phyloP scores from a whole-genome alignment of 345 rosid genomes.

The Syzygium grande region DNA sequence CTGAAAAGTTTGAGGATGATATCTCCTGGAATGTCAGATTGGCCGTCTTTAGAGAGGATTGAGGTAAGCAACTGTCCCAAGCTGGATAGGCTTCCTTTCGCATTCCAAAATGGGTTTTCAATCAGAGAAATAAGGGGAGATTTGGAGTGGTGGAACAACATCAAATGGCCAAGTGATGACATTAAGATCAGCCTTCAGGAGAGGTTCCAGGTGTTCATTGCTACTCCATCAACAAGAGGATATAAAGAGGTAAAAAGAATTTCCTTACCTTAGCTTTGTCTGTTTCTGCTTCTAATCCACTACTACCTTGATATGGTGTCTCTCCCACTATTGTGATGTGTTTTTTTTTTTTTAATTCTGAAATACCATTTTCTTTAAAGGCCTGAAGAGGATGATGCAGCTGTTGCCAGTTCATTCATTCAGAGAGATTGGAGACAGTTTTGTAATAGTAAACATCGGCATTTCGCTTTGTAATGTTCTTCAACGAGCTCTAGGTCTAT shows the following conservation, averaged over 20 bases:
- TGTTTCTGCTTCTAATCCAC: neutral
- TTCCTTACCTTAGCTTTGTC: neutral
- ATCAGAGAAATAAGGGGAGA: slow-evolving; percentile 16
- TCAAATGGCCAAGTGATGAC: slow-evolving; percentile 1
- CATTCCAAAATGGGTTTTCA: neutral
- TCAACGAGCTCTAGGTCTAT: neutral
- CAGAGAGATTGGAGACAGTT: neutral
- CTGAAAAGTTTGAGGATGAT: slow-evolving; percentile 9
- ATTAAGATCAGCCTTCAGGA: slow-evolving; percentile 3
- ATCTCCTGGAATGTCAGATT: slow-evolving; percentile 5
- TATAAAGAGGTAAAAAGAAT: slow-evolving; percentile 1
- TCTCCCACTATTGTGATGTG: neutral
- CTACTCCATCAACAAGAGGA: neutral
- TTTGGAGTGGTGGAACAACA: slow-evolving; percentile 9
- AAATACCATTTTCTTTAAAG: neutral
- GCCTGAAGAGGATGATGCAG: neutral
- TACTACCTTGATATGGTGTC: neutral
- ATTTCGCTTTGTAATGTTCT: neutral
- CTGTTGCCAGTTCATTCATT: neutral
- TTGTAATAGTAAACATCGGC: neutral
- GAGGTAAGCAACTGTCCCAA: slow-evolving; percentile 19
- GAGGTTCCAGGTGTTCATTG: slow-evolving; percentile 5
- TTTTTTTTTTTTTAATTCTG: neutral
- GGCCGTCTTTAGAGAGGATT: slow-evolving; percentile 12
- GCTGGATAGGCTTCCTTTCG: slow-evolving; percentile 15